A percentile compares a stretch with the other conserved stretches of the same genome.
These are phyloP conservation scores for Leptographium galeiforme DNA, from an alignment of 2,329 filamentous ascomycete species.

Conservation along the genomic window DNA sequence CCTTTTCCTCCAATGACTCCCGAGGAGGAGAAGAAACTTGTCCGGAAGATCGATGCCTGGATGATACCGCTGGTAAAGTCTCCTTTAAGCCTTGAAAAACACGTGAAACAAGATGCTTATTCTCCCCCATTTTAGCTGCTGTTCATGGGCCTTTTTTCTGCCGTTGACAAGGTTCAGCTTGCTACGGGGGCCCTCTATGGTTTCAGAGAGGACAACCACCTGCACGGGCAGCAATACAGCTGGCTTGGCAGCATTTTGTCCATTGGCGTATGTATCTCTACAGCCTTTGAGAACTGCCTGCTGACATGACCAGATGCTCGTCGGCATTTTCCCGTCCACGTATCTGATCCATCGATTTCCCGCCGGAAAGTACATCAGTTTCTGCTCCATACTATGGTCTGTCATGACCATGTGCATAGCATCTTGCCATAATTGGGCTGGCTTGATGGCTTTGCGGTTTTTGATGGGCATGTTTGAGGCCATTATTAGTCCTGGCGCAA, in stretches of 20 bases:
- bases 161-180: conserved; percentile 20
- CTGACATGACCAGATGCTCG: conserved; percentile 1
- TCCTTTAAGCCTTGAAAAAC: background rate
- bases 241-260: conserved; percentile 1
- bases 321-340: conserved; percentile 13
- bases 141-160: conserved; percentile 16
- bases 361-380: conserved; percentile 15
- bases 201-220: conserved; percentile 16
- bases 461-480: conserved; percentile 19
- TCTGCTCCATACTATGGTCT: conserved; percentile 18
- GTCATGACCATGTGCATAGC: conserved; percentile 16
- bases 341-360: conserved; percentile 17
- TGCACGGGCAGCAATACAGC: conserved; percentile 2
- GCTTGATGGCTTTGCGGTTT: conserved; percentile 18
- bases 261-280: background rate
- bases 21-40: conserved; percentile 16
- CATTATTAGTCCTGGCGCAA: conserved; percentile 17
- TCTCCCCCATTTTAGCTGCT: conserved; percentile 11
- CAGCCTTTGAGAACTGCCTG: background rate
- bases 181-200: conserved; percentile 21
- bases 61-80: conserved; percentile 3
- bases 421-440: conserved; percentile 14
- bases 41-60: conserved; percentile 12
- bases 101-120: background rate
- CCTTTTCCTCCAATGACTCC: conserved; percentile 15